phyloP scores from a whole-genome alignment of 2,329 filamentous ascomycete species.

The Pestalotiopsis sp. region DNA sequence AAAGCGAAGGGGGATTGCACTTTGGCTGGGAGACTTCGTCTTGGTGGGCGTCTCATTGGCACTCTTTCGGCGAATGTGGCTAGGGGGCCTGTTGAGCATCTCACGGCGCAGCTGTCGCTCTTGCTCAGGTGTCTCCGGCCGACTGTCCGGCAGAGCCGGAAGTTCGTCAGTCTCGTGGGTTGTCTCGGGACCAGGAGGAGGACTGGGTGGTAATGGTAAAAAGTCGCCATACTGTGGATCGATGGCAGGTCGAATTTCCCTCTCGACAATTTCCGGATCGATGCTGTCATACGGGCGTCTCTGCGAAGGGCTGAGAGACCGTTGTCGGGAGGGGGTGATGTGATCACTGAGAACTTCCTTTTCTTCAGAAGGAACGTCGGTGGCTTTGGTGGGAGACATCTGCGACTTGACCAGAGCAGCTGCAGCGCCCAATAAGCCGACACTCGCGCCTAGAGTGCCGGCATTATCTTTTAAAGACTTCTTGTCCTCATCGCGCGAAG shows the following conservation, averaged over 20 bases:
- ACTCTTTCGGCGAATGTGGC: conserved; percentile 53
- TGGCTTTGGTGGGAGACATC: conserved; percentile 47
- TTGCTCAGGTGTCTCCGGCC: conserved; percentile 56
- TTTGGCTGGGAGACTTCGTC: conserved; percentile 56
- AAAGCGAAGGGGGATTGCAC: conserved; percentile 60
- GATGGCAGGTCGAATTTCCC: conserved; percentile 65
- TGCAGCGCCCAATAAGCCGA: conserved; percentile 60
- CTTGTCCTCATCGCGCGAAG: conserved; percentile 36
- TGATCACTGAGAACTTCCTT: conserved; percentile 34
- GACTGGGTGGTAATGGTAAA: conserved; percentile 64
- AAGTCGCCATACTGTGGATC: conserved; percentile 69
- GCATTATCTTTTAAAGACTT: conserved; percentile 74
- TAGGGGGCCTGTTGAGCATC: conserved; percentile 37
- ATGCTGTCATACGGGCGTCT: conserved; percentile 38
- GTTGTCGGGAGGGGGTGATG: conserved; percentile 22
- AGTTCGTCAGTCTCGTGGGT: conserved; percentile 38
- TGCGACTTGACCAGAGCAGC: conserved; percentile 42
- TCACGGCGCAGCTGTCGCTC: conserved; percentile 44
- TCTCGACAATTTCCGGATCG: conserved; percentile 61
- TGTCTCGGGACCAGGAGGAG: conserved; percentile 50
- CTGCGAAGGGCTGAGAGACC: conserved; percentile 14
- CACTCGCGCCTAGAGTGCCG: conserved; percentile 71
- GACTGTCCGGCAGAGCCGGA: conserved; percentile 61
- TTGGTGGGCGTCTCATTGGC: conserved; percentile 48
- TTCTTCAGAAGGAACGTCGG: conserved; percentile 44